phyloP scores from a whole-genome alignment of 2,329 filamentous ascomycete genomes.

The Colletotrichum lindemuthianum region DNA sequence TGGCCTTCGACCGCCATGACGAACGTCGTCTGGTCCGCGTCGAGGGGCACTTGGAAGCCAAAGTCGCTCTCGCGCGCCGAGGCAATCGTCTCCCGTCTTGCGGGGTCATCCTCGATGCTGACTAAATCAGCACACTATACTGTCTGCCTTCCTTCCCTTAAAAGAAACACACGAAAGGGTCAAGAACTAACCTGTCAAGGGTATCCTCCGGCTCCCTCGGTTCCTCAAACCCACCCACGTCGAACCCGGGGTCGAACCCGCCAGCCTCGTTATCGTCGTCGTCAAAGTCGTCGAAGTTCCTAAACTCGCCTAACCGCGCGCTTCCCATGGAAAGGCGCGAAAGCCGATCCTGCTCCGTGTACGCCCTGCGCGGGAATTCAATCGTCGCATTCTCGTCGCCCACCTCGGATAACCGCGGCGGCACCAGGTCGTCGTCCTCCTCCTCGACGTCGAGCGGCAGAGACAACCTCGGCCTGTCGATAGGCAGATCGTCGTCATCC shows the following conservation, averaged over 20 bases:
- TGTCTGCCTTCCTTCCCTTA: not conserved
- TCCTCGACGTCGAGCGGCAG: constrained; percentile 57
- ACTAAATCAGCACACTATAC: not conserved
- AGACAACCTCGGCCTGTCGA: constrained; percentile 64
- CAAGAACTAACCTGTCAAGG: constrained; percentile 52
- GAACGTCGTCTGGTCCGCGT: constrained; percentile 62
- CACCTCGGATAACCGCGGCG: constrained; percentile 63
- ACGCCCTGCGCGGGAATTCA: constrained; percentile 65
- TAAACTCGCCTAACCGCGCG: constrained; percentile 64
- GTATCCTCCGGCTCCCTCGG: constrained; percentile 52
- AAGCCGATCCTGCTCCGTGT: constrained; percentile 59
- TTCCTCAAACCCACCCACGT: constrained; percentile 38
- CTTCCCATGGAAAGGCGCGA: constrained; percentile 62
- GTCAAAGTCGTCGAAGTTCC: constrained; percentile 48
- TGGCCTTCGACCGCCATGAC: constrained; percentile 50
- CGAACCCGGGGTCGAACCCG: constrained; percentile 59
- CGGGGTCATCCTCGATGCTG: constrained; percentile 51
- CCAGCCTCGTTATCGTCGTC: constrained; percentile 57
- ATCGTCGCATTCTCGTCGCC: constrained; percentile 67
- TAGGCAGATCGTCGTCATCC: constrained; percentile 59
- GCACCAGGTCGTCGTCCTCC: constrained; percentile 61
- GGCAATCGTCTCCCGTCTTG: constrained; percentile 49
- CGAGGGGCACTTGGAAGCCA: constrained; percentile 59
- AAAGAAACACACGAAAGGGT: not conserved
- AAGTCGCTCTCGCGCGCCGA: constrained; percentile 60